A percentile compares a stretch with the other conserved stretches of the same genome.
These are phyloP conservation scores for Passalora sequoiae DNA, from an alignment of 2,329 filamentous ascomycete species.

Conservation along the genomic window DNA sequence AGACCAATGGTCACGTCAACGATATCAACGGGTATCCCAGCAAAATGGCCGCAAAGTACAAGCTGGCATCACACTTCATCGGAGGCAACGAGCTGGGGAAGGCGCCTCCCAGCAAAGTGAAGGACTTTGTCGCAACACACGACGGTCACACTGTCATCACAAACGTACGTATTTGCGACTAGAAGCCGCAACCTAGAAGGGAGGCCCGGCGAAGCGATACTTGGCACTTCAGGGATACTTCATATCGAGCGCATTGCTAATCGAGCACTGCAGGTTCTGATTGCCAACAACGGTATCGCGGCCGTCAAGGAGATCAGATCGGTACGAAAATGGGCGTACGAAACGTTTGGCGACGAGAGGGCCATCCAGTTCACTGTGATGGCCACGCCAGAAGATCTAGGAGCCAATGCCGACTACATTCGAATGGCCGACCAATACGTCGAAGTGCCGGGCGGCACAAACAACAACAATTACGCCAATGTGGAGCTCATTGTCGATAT, in stretches of 20 bases:
- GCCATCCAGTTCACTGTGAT: conserved; percentile 99
- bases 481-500: conserved; percentile 98
- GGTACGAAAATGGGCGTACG: conserved; percentile 99
- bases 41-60: conserved; percentile 74
- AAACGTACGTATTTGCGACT: conserved; percentile 63
- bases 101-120: conserved; percentile 78
- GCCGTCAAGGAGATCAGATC: conserved; percentile 99
- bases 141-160: conserved; percentile 98
- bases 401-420: conserved; percentile 98
- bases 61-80: conserved; percentile 88
- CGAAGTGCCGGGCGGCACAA: conserved; percentile 95
- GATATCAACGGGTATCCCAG: conserved; percentile 52
- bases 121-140: conserved; percentile 87
- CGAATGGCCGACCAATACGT: conserved; percentile 99
- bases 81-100: conserved; percentile 83
- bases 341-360: conserved; percentile 96
- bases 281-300: conserved; percentile 99
- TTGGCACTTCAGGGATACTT: no score
- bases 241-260: conserved; percentile 18
- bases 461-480: conserved; percentile 99
- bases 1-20: conserved; percentile 41
- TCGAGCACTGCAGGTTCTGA: conserved; percentile 65
- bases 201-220: conserved; percentile 1
- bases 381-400: conserved; percentile 96
- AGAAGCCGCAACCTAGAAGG: not conserved